A percentile compares a stretch with the other conserved stretches of the same genome.
These are phyloP conservation scores for Drosera spatulata DNA, from an alignment of 179 eudicot genomes.

Conservation along the genomic window DNA sequence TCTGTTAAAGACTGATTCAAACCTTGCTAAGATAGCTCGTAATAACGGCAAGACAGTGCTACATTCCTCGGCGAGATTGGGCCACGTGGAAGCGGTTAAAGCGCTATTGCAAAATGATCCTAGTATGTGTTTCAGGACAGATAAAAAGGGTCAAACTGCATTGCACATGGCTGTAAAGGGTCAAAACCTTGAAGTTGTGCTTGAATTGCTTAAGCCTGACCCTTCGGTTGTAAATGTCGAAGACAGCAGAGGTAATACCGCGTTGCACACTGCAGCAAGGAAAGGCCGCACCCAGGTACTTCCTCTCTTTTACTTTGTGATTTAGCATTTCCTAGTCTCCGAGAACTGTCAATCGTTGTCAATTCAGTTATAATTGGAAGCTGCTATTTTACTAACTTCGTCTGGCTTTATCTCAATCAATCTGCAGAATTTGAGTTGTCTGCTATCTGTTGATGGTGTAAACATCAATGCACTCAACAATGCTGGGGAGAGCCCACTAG, in stretches of 20 bases:
- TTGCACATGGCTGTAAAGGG: constrained; percentile 90
- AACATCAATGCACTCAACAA: constrained; percentile 54
- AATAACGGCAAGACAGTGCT: constrained; percentile 91
- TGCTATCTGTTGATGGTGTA: constrained; percentile 49
- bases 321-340: background rate
- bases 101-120: constrained; percentile 67
- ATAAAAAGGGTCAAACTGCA: constrained; percentile 77
- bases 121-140: constrained; percentile 55
- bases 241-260: constrained; percentile 77
- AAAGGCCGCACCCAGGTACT: constrained; percentile 67
- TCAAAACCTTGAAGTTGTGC: constrained; percentile 56
- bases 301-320: constrained; percentile 1
- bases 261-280: constrained; percentile 71
- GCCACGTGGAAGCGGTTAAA: constrained; percentile 82
- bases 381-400: too few species aligned
- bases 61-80: constrained; percentile 95
- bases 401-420: background rate
- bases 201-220: constrained; percentile 60
- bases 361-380: too few species aligned
- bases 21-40: constrained; percentile 81
- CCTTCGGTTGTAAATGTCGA: constrained; percentile 43
- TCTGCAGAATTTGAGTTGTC: constrained; percentile 51
- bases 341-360: too few species aligned
- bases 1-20: constrained; percentile 69
- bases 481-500: constrained; percentile 71